Base-by-base conservation (phyloP, 768 basidiomycete species). In the Cystofilobasidium macerans region DNA sequence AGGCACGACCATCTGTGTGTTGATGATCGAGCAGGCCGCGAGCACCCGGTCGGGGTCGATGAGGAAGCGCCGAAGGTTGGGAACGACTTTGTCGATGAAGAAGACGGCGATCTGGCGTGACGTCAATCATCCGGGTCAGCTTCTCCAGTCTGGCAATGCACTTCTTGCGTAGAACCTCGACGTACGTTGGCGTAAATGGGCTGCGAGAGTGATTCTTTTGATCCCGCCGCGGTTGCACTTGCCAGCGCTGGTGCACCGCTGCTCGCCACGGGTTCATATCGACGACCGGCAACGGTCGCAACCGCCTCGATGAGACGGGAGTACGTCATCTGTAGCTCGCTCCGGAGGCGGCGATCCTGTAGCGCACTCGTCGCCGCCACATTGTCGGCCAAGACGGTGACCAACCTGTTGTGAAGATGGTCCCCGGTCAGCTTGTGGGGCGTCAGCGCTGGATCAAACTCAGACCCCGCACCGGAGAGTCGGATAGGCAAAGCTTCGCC, bases 301-400 rank as follows among this genome's bases (percentile, higher is more conserved):
- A 85, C 87, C 9, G 84, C 78, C 70, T 98, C 94, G 13, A 91
- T 80, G 0, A 97, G 81, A 75, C 88, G 93, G 38, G 83, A 82
- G 72, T 87, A 95, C 6, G 82, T 85, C 69, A 97, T 94, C 80
- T 94, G 91, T 13, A 97, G 78, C 64, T 99, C 95, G 73, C 90
- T 88, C 30, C 89, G 84, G 62, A 93, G 77, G 43, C 88, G 82
- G 28, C 84, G 82, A 75, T 99, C 95, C 66, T 97, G 94, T 76
- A 94, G 81, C 0, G 90, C 90, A 7, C 87, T 85, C 0, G 92
- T 97, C 72, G 91, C 89, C 1, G 85, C 83, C 38, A 93, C 78
- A 73, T 91, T 90, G 69, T 89, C 88, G 0, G 87, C 84, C 24
- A 94, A 74, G 0, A 86, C 81, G n/a, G 82, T 82, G 43, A 90